phyloP scores from a whole-genome alignment of 1,284 basidiomycete species.

The Tylopilus sp. region DNA sequence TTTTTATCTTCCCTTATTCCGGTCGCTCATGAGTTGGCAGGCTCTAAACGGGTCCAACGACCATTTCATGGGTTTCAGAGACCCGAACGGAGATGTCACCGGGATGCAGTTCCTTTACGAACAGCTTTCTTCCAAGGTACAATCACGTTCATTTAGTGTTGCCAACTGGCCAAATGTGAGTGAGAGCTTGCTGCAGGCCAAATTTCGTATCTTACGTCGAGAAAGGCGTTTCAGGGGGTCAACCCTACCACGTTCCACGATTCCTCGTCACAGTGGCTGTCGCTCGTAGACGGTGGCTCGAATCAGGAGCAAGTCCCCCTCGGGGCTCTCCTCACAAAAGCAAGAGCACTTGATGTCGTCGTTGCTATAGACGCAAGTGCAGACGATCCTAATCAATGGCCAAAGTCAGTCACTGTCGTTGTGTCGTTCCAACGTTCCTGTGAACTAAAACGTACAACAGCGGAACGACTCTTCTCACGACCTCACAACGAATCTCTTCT shows the following conservation, averaged over 20 bases:
- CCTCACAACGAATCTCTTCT: slow-evolving; percentile 40
- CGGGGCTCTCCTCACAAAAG: slow-evolving; percentile 58
- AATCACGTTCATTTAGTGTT: slow-evolving; percentile 53
- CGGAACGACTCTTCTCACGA: slow-evolving; percentile 44
- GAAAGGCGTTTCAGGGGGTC: slow-evolving; percentile 49
- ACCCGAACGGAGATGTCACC: slow-evolving; percentile 36
- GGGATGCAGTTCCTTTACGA: slow-evolving; percentile 44
- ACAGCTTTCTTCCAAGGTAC: slow-evolving; percentile 43
- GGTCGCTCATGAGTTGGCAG: slow-evolving; percentile 36
- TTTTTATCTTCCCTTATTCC: background rate
- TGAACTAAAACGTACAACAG: slow-evolving; percentile 31
- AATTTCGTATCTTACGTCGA: background rate
- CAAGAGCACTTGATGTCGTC: slow-evolving; percentile 60
- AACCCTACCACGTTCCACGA: slow-evolving; percentile 45
- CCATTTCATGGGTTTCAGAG: slow-evolving; percentile 30
- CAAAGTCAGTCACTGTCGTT: slow-evolving; percentile 48
- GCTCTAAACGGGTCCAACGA: slow-evolving; percentile 44
- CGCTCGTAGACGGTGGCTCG: slow-evolving; percentile 57
- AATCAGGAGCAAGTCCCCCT: slow-evolving; percentile 64
- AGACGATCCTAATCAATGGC: slow-evolving; percentile 58
- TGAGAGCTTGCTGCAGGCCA: background rate
- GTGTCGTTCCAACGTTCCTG: background rate
- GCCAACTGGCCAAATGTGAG: slow-evolving; percentile 63
- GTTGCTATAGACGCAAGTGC: slow-evolving; percentile 65
- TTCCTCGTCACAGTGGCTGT: slow-evolving; percentile 45